Evolutionary conservation across 148 eudicot genomes (phyloP), one percentile per base, ranked within the genome.

Genomic region (Pharnaceum exiguum): DNA sequence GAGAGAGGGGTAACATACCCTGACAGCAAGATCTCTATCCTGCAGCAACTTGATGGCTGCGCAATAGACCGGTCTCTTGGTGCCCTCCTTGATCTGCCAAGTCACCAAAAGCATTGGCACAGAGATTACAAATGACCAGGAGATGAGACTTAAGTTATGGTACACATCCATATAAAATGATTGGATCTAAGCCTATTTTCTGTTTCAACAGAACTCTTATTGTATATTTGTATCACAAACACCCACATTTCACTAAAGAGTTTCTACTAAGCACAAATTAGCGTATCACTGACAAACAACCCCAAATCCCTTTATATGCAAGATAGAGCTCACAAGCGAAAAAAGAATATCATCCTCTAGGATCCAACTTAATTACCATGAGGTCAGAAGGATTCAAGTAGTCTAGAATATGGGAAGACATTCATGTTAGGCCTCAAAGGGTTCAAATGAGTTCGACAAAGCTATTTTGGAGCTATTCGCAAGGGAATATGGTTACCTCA

Each of bases 1-100:
- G 17, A 17, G 47, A 35, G 17, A 25, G 28, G 42, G 54, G 49
- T 11, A 46, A 47, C 65, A 57, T 83, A 88, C 99, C 85, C 91
- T 81, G 63, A 93, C 99, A 69, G 95, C 79, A 60, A 93, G 77
- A 77, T 93, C 99, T 66, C 69, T 71, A 73, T 93, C 89, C 80
- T 88, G 95, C 60, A 93, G 90, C 74, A 94, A 75, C 70, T 75
- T 82, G 72, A 89, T 82, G 62, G 85, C 72, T 69, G 96, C 96
- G 78, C 91, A 94, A 59, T 94, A 94, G 9, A 89, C 99, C 18
- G 84, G 56, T 80, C 91, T 75, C 79, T 79, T 94, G 33, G 85
- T 86, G 57, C 89, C 99, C 70, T 80, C 95, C 70, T 84, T 86
- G 47, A 87, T 87, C 97, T 90, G 80, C 48, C 55, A 49, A 59